These are phyloP conservation scores for Plasmodium ovale DNA, from an alignment of 169 alveolate species.

Conservation along the genomic window DNA sequence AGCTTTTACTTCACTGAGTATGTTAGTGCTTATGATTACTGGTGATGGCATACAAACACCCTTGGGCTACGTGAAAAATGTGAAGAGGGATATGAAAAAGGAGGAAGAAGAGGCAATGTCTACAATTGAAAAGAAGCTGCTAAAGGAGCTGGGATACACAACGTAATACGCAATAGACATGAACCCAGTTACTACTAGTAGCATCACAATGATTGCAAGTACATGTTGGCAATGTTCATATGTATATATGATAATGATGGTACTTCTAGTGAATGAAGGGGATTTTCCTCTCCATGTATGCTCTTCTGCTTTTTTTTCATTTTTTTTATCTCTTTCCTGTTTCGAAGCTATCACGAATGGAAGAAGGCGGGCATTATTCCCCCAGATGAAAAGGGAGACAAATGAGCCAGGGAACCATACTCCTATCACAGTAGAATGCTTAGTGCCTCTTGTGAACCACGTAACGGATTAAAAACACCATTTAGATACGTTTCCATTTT, in stretches of 20 bases:
- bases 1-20: conserved; percentile 66
- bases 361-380: conserved; percentile 69
- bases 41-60: conserved; percentile 75
- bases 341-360: conserved; percentile 69
- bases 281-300: no score
- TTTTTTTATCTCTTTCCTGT: neutral
- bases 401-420: neutral
- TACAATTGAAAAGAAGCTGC: conserved; percentile 34
- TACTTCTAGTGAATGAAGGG: no score
- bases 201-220: no score
- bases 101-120: conserved; percentile 36
- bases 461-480: no score
- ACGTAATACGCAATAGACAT: no score
- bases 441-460: no score
- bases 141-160: conserved; percentile 50
- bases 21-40: conserved; percentile 61
- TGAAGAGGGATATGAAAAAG: conserved; percentile 26
- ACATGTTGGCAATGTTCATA: no score
- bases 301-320: neutral
- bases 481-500: no score
- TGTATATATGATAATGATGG: no score
- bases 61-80: conserved; percentile 39
- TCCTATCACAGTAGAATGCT: neutral
- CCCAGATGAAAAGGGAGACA: conserved; percentile 32
- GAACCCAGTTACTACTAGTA: no score